Evolutionary conservation across 371 early-diverging fungal genomes (phyloP).

Genomic region (Haplosporangium sp.): DNA sequence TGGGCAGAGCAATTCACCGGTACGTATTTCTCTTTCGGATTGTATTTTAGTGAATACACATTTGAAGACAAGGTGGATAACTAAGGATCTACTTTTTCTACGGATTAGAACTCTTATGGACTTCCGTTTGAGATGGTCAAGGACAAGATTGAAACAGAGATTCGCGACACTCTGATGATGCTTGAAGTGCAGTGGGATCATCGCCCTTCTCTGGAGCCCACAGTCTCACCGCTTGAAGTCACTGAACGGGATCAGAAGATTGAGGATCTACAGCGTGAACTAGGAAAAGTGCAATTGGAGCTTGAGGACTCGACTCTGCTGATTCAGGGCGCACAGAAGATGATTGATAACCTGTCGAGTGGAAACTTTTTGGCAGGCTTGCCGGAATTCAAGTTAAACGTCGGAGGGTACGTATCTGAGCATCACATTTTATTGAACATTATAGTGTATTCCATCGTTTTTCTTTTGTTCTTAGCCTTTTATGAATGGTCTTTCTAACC

Average conservation of each 20-base stretch:
- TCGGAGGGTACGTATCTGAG: slow-evolving; percentile 29
- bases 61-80: background rate
- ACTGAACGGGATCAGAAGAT: slow-evolving; percentile 44
- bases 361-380: slow-evolving; percentile 41
- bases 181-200: slow-evolving; percentile 44
- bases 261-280: slow-evolving; percentile 31
- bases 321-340: slow-evolving; percentile 54
- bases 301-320: slow-evolving; percentile 51
- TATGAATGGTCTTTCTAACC: background rate
- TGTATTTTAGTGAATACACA: background rate
- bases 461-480: background rate
- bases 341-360: slow-evolving; percentile 49
- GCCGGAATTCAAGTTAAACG: slow-evolving; percentile 42
- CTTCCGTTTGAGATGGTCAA: slow-evolving; percentile 47
- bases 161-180: slow-evolving; percentile 36
- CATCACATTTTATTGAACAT: no score
- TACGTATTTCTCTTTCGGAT: slow-evolving; percentile 8
- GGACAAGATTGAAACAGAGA: slow-evolving; percentile 46
- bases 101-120: slow-evolving; percentile 31
- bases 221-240: slow-evolving; percentile 29
- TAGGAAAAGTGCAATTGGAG: slow-evolving; percentile 42
- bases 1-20: slow-evolving; percentile 12
- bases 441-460: background rate
- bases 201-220: slow-evolving; percentile 35
- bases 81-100: background rate